A percentile compares a stretch with the other conserved stretches of the same genome.
phyloP scores from a whole-genome alignment of 164 flowering plant genomes.

The Vitis riparia region DNA sequence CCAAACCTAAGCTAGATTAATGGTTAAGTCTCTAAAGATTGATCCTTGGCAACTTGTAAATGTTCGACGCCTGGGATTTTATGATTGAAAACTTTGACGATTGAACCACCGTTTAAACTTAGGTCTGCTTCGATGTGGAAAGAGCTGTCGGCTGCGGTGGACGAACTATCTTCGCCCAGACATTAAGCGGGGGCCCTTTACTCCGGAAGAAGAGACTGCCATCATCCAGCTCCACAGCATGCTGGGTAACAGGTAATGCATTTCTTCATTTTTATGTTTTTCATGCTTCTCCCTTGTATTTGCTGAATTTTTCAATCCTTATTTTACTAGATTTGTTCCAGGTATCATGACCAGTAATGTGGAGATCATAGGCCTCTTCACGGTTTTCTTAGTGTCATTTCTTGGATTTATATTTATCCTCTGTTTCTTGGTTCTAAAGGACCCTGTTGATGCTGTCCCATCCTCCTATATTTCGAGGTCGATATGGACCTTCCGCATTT shows the following conservation, averaged over 20 bases:
- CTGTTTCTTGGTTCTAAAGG: too few species aligned
- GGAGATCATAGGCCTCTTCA: too few species aligned
- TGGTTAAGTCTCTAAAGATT: background rate
- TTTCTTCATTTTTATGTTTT: background rate
- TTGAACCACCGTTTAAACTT: background rate
- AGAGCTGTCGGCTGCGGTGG: constrained; percentile 56
- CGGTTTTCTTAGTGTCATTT: too few species aligned
- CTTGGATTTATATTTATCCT: too few species aligned
- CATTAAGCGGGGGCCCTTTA: constrained; percentile 43
- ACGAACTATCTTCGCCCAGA: constrained; percentile 49
- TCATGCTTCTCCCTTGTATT: background rate
- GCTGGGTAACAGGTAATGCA: constrained; percentile 46
- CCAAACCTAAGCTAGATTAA: too few species aligned
- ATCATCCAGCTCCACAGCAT: constrained; percentile 32
- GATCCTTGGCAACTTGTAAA: background rate
- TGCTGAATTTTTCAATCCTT: background rate
- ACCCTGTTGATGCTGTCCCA: too few species aligned
- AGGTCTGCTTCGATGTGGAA: constrained; percentile 48
- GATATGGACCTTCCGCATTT: too few species aligned
- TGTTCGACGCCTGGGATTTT: background rate
- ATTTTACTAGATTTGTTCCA: too few species aligned
- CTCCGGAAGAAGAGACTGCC: constrained; percentile 33
- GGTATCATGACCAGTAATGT: too few species aligned
- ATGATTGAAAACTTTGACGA: too few species aligned
- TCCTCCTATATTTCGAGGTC: too few species aligned